phyloP scores from a whole-genome alignment of 352 stramenopile species.

The Peronospora destructor region DNA sequence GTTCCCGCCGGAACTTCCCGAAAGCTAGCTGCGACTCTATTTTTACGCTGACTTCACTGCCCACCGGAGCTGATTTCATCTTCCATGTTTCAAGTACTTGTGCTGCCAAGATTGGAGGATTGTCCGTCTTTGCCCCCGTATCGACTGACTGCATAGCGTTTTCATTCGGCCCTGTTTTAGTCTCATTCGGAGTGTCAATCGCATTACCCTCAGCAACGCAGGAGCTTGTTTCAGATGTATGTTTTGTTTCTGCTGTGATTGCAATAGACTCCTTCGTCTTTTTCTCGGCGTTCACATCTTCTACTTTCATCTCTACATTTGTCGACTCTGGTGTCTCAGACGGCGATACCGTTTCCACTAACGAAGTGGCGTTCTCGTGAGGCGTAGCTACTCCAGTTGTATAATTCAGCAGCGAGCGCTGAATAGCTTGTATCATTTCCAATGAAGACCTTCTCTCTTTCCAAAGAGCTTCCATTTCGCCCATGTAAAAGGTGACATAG shows the following conservation, averaged over 20 bases:
- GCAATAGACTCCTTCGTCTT: constrained; percentile 7
- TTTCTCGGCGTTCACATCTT: constrained; percentile 4
- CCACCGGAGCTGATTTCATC: not conserved
- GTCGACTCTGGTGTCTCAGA: constrained; percentile 4
- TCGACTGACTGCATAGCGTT: not conserved
- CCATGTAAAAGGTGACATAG: constrained; percentile 74
- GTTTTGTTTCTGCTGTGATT: constrained; percentile 1
- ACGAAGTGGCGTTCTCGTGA: constrained; percentile 2
- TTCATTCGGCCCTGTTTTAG: not conserved
- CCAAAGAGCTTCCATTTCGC: constrained; percentile 76
- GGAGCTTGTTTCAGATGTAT: not conserved
- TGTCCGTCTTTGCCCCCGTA: not conserved
- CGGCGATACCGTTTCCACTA: constrained; percentile 4
- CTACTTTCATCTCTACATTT: constrained; percentile 27
- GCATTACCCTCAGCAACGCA: not conserved
- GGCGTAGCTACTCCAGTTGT: constrained; percentile 5
- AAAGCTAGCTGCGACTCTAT: constrained; percentile 9
- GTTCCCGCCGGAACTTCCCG: constrained; percentile 40
- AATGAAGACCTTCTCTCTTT: constrained; percentile 71
- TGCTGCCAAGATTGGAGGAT: not conserved
- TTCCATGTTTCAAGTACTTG: constrained; percentile 2
- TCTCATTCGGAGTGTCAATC: not conserved
- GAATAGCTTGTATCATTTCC: constrained; percentile 68
- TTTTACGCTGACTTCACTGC: constrained; percentile 20
- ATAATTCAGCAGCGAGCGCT: constrained; percentile 45